phyloP scores from a whole-genome alignment of 2,329 filamentous ascomycete species.

The Juglanconis sp. region DNA sequence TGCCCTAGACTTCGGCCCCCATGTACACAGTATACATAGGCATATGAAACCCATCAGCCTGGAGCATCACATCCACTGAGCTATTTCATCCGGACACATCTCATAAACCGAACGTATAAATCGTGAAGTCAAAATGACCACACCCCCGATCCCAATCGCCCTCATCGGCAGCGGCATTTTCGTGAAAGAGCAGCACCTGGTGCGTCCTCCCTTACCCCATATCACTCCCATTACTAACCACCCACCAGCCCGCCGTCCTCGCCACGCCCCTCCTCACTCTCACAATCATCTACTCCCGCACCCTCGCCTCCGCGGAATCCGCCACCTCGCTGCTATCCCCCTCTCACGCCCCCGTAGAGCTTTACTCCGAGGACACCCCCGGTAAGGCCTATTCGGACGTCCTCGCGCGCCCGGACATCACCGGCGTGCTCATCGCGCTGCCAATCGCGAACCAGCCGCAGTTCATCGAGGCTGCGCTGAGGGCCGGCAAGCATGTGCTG shows the following conservation, averaged over 20 bases:
- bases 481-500: slow-evolving; percentile 49
- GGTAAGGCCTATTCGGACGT: slow-evolving; percentile 45
- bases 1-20: neutral
- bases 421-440: slow-evolving; percentile 54
- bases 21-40: too few species aligned
- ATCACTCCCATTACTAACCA: neutral
- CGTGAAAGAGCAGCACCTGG: slow-evolving; percentile 55
- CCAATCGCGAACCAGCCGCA: slow-evolving; percentile 57
- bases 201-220: slow-evolving; percentile 26
- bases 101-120: neutral
- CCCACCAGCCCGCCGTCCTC: slow-evolving; percentile 16
- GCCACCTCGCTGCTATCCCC: slow-evolving; percentile 29
- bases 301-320: slow-evolving; percentile 48
- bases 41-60: too few species aligned
- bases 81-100: neutral
- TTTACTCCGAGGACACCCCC: slow-evolving; percentile 54
- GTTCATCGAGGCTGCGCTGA: slow-evolving; percentile 54
- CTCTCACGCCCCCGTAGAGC: slow-evolving; percentile 30
- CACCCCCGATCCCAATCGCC: slow-evolving; percentile 35
- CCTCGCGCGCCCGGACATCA: slow-evolving; percentile 47
- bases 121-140: neutral
- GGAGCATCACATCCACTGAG: too few species aligned
- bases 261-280: slow-evolving; percentile 39
- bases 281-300: slow-evolving; percentile 61
- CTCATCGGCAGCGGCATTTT: slow-evolving; percentile 64